Conservation (phyloP, 1,284 basidiomycete species). For the Apiotrichum porosum region DNA sequence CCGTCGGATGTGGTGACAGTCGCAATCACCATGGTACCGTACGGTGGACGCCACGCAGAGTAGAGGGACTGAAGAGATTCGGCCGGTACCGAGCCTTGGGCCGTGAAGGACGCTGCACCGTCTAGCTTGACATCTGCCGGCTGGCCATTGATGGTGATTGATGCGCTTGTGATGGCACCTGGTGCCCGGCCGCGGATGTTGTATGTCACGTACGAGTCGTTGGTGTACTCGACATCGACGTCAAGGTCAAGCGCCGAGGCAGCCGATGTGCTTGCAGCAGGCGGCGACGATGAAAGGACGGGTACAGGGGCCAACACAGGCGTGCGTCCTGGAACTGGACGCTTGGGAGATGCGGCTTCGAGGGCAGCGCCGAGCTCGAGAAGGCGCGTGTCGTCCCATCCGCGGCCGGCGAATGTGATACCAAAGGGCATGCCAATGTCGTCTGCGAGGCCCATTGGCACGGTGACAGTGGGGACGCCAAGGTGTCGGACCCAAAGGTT, state of each 20-base stretch:
- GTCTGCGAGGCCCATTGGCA: constrained; percentile 6
- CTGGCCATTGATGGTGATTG: constrained; percentile 2
- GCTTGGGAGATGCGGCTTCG: background rate
- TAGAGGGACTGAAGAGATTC: constrained; percentile 1
- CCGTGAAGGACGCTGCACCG: background rate
- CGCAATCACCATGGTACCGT: constrained; percentile 3
- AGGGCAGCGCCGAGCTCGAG: background rate
- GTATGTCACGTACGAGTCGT: background rate
- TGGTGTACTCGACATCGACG: background rate
- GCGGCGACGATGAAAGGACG: background rate
- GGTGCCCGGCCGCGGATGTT: background rate
- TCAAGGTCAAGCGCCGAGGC: background rate
- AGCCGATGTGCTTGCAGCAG: background rate
- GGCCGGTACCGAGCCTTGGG: background rate
- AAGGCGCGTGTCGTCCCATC: constrained; percentile 6
- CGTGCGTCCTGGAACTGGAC: background rate
- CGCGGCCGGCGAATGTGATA: constrained; percentile 2
- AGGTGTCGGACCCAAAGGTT: constrained; percentile 5
- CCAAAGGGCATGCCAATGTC: constrained; percentile 11
- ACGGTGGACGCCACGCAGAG: constrained; percentile 6
- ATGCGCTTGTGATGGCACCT: background rate
- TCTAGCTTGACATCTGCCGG: background rate
- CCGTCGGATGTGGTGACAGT: background rate
- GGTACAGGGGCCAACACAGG: background rate
- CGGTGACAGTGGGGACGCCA: constrained; percentile 5